Conservation (phyloP, 306 rosid genomes). For the Cucurbita maxima region DNA sequence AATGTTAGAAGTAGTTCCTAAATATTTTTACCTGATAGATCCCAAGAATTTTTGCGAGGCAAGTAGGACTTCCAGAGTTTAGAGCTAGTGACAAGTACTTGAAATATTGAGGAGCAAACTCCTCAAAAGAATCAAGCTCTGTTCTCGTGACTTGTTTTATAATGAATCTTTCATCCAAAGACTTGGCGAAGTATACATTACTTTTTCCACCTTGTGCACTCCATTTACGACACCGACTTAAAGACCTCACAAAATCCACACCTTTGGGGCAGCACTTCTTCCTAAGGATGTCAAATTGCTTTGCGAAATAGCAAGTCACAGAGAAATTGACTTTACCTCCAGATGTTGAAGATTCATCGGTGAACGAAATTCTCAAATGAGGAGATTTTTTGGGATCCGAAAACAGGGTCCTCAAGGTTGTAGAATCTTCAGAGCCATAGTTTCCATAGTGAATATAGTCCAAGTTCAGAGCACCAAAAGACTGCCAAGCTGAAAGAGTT, state of each 20-base stretch:
- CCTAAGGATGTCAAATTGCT: slow-evolving; percentile 72
- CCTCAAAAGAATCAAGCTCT: slow-evolving; percentile 85
- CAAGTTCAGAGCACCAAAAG: slow-evolving; percentile 53
- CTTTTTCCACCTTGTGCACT: slow-evolving; percentile 99
- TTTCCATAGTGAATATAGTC: slow-evolving; percentile 55
- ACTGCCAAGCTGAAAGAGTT: slow-evolving; percentile 58
- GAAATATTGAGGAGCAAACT: slow-evolving; percentile 74
- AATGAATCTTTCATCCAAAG: slow-evolving; percentile 85
- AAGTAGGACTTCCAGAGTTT: slow-evolving; percentile 71
- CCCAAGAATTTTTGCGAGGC: slow-evolving; percentile 95
- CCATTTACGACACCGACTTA: slow-evolving; percentile 88
- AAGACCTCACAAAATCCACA: slow-evolving; percentile 70
- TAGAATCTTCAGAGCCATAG: slow-evolving; percentile 68
- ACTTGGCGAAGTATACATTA: slow-evolving; percentile 90
- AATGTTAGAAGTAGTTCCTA: too few species aligned
- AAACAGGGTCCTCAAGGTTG: slow-evolving; percentile 48
- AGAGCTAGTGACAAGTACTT: slow-evolving; percentile 62
- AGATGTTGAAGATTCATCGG: slow-evolving; percentile 45
- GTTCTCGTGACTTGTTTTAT: slow-evolving; percentile 87
- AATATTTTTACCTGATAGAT: slow-evolving; percentile 59
- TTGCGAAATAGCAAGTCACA: slow-evolving; percentile 87
- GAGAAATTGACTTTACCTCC: slow-evolving; percentile 74
- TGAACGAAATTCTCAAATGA: slow-evolving; percentile 63
- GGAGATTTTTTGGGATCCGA: slow-evolving; percentile 55
- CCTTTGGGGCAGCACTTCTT: slow-evolving; percentile 75